These are phyloP conservation scores for Arabidopsis suecica DNA, from an alignment of 345 rosid genomes.

Conservation along the genomic window DNA sequence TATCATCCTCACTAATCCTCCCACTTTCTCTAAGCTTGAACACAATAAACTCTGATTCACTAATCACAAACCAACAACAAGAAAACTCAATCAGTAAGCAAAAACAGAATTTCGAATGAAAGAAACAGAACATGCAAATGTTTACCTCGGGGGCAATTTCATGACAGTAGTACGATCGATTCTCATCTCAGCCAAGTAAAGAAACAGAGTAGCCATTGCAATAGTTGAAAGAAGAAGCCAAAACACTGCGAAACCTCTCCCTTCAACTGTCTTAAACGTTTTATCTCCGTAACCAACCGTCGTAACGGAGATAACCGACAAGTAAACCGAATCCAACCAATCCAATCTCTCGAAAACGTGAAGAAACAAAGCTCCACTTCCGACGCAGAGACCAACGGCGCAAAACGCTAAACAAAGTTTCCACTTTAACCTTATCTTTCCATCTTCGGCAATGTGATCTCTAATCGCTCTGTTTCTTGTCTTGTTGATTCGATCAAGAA, in stretches of 20 bases:
- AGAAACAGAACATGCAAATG: background rate
- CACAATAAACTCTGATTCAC: slow-evolving; percentile 76
- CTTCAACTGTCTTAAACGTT: slow-evolving; percentile 51
- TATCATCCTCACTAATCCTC: slow-evolving; percentile 63
- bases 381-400: slow-evolving; percentile 51
- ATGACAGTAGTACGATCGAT: slow-evolving; percentile 3
- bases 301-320: slow-evolving; percentile 64
- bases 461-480: slow-evolving; percentile 23
- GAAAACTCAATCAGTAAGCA: background rate
- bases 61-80: slow-evolving; percentile 15
- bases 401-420: slow-evolving; percentile 59
- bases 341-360: slow-evolving; percentile 47
- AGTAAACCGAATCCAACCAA: slow-evolving; percentile 58
- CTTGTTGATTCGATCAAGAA: slow-evolving; percentile 46
- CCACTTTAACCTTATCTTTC: slow-evolving; percentile 56
- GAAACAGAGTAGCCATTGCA: slow-evolving; percentile 60
- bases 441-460: slow-evolving; percentile 50
- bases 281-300: slow-evolving; percentile 70
- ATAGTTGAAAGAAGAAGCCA: slow-evolving; percentile 59
- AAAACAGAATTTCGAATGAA: background rate
- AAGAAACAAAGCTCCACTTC: slow-evolving; percentile 48
- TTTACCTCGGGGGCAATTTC: slow-evolving; percentile 49
- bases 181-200: slow-evolving; percentile 48
- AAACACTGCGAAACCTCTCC: slow-evolving; percentile 57
- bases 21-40: slow-evolving; percentile 83